Evolutionary conservation across 2,329 filamentous ascomycete species (phyloP), one percentile per base, ranked within the genome.

Genomic region (Apiospora arundinis): DNA sequence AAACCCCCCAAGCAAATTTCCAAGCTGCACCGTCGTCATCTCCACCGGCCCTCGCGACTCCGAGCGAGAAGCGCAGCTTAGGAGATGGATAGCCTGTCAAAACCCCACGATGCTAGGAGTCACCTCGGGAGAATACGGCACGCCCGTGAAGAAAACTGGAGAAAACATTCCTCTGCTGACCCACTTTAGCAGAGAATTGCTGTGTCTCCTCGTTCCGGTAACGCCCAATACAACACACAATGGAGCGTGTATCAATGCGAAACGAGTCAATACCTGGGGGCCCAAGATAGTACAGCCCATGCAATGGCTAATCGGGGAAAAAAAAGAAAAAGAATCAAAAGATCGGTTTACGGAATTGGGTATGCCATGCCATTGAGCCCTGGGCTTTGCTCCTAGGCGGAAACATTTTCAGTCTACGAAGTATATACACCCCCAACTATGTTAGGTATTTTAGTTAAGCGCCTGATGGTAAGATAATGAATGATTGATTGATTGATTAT

Each of bases 91-190:
- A 63, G 56, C 56, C 56, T 63, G 56, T 37, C 56, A 67, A 46
- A 69, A 69, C 67, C 67, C 67, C 67, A 69, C 67, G 67, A 69
- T 69, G 46, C 67, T 69, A 69, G 67, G 67, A 40, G 45, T 32
- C 67, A 69, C 67, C 67, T 69, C 67, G 67, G 67, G 67, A 23
- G 48, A 69, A 52, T 69, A 56, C 67, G 67, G 67, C 67, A 69
- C 45, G 45, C 67, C 67, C 45, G 23, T 40, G 45, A 49, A 32
- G 46, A 69, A 69, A 69, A 52, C 11, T 42, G 67, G 67, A 40
- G 67, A 49, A 45, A 5, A 18, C n/a, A 52, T 40, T 21, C 46
- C 48, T 52, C 32, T 69, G 67, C 11, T 11, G 67, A 12, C 67
- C 67, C 67, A 69, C 67, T 21, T 46, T 46, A 46, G 32, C 7